phyloP scores from a whole-genome alignment of 371 early-diverging fungal genomes.

The Paraphysoderma sedebokerense region DNA sequence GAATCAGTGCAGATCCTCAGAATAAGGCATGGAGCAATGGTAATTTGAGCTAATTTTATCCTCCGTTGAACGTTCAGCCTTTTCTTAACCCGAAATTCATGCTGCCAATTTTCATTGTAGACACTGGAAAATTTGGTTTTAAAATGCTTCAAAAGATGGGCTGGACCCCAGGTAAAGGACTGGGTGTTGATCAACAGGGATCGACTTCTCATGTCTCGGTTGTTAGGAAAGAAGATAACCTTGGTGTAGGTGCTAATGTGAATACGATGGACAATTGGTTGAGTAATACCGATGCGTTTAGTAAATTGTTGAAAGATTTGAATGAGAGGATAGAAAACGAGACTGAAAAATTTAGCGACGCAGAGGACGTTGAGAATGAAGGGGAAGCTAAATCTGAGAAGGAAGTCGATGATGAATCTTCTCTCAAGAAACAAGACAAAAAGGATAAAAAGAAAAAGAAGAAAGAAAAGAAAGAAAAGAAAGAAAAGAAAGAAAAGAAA shows the following conservation, averaged over 20 bases:
- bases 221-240: constrained; percentile 50
- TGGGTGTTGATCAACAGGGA: constrained; percentile 77
- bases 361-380: constrained; percentile 1
- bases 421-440: constrained; percentile 13
- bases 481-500: constrained; percentile 10
- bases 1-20: constrained; percentile 79
- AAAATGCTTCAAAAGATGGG: constrained; percentile 89
- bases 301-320: constrained; percentile 57
- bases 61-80: neutral
- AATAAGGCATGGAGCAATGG: constrained; percentile 75
- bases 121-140: constrained; percentile 69
- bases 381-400: constrained; percentile 7
- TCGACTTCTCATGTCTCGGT: constrained; percentile 59
- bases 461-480: constrained; percentile 9
- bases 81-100: neutral
- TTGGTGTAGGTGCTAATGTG: constrained; percentile 76
- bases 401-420: constrained; percentile 12
- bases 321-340: constrained; percentile 26
- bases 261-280: constrained; percentile 84
- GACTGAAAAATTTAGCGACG: constrained; percentile 2
- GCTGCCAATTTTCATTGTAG: constrained; percentile 15
- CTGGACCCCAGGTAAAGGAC: constrained; percentile 83
- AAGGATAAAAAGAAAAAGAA: constrained; percentile 11
- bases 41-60: constrained; percentile 8
- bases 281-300: constrained; percentile 74